Evolutionary conservation across 202 grass and related monocot species (phyloP), one percentile per base, ranked within the genome.

Genomic region (Thinopyrum obtusiflorum): DNA sequence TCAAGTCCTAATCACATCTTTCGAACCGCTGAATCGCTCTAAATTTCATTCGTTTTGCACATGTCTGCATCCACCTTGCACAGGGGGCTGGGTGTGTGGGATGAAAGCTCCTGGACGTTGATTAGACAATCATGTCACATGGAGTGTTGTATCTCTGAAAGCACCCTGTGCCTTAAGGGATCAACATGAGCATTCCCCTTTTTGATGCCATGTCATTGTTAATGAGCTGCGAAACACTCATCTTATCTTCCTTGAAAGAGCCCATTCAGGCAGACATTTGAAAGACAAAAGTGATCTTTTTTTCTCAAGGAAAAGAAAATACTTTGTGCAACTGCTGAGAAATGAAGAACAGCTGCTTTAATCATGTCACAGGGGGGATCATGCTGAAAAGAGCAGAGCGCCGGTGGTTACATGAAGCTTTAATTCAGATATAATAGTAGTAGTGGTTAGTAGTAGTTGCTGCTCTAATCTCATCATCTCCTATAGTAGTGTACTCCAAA

Each of bases 321-420:
- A 35, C 33, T 35, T 35, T 6, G 12, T 32, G 27, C 13, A 25
- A 61, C 27, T 64, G 62, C 35, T 63, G 60, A 28, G 63, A 73
- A 21, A 86, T 39, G 26, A 64, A 65, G 61, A 44, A 73, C 35
- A 74, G 55, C 55, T 72, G n/a, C 80, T 80, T 80, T 80, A 84
- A 84, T 84, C 66, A 80, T 65, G 17, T 29, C 40, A 60, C 51
- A 47, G 37, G 68, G 18, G 60, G 60, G 55, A 29, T 73, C 47
- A 73, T 57, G 53, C 7, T 20, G 26, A 80, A 80, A 74, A 40
- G 51, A 66, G 60, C 68, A 75, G 18, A 8, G 18, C 53, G 82
- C 33, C 77, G 61, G 68, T 84, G 76, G 82, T 80, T 88, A 74
- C 42, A 74, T 66, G 53, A 84, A 51, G 24, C 40, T 74, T 74